Evolutionary conservation across 2,329 filamentous ascomycete species (phyloP).

Genomic region (Pseudogymnoascus sp.): DNA sequence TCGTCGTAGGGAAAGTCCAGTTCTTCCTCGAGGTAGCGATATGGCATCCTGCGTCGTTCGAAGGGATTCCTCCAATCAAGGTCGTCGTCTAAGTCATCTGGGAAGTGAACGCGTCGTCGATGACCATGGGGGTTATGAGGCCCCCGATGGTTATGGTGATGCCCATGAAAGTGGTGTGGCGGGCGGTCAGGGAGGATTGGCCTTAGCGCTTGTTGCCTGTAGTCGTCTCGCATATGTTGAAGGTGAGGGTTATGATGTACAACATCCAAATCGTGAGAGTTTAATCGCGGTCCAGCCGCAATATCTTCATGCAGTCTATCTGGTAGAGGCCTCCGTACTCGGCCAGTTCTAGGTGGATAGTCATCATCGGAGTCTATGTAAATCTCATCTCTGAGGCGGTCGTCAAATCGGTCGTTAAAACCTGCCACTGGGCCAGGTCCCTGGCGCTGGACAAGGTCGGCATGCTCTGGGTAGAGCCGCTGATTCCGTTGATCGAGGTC

Average conservation of each 20-base stretch:
- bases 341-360: background rate
- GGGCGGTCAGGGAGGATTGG: background rate
- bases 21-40: background rate
- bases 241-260: background rate
- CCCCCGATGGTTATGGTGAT: background rate
- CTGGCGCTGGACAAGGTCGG: background rate
- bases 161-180: background rate
- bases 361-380: background rate
- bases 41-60: constrained; percentile 2
- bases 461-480: background rate
- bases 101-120: background rate
- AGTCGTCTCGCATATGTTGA: background rate
- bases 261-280: background rate
- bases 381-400: background rate
- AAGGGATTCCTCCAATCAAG: background rate
- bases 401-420: background rate
- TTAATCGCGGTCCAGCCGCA: background rate
- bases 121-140: background rate
- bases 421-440: background rate
- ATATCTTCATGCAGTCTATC: background rate
- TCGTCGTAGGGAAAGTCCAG: constrained; percentile 4
- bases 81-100: background rate
- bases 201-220: background rate
- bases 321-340: background rate
- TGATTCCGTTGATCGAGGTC: background rate